Evolutionary conservation across 176 grass and related monocot genomes (phyloP).

Genomic region (Lolium perenne): DNA sequence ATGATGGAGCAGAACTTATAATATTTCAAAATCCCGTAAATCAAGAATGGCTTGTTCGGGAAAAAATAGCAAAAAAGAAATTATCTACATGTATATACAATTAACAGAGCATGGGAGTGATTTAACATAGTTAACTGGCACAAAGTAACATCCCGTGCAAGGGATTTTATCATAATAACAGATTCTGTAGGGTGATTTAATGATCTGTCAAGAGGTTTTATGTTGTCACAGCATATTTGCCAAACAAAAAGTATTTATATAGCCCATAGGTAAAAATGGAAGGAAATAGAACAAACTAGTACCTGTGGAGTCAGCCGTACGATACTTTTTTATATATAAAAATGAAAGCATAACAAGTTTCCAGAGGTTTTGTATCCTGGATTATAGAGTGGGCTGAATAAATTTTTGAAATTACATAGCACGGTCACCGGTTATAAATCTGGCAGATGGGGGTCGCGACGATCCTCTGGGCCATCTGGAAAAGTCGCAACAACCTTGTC

Average conservation of each 20-base stretch:
- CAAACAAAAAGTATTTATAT: background rate
- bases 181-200: background rate
- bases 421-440: too few relatives aligned
- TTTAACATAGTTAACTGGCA: background rate
- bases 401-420: too few relatives aligned
- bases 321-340: background rate
- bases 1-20: too few relatives aligned
- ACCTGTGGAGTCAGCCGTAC: background rate
- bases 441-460: too few relatives aligned
- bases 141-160: background rate
- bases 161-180: background rate
- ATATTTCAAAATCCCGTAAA: constrained; percentile 88
- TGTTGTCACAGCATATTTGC: background rate
- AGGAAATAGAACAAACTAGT: background rate
- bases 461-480: too few relatives aligned
- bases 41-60: background rate
- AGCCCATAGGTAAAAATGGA: background rate
- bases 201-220: background rate
- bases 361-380: background rate
- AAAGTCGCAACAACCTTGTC: too few relatives aligned
- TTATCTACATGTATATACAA: background rate
- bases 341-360: background rate
- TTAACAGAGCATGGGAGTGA: background rate
- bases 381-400: background rate
- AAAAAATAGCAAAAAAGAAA: too few relatives aligned